Conservation (phyloP, 352 stramenopile genomes). For the Lagenidium sp. region DNA sequence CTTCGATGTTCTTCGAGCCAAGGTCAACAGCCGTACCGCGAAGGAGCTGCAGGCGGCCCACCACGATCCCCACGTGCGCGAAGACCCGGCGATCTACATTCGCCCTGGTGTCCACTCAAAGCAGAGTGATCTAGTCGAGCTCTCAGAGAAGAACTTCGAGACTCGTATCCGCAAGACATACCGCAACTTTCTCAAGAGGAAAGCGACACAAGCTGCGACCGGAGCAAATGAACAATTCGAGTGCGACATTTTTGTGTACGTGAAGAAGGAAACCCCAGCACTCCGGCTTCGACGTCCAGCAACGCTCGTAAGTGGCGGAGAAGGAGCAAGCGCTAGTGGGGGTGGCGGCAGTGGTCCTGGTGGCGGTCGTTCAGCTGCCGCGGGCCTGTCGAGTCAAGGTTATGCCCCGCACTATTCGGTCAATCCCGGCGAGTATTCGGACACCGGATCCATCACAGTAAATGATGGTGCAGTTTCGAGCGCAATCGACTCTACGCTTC, state of each 20-base stretch:
- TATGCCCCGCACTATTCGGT: too few species aligned
- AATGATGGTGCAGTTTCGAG: too few species aligned
- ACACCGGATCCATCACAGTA: too few species aligned
- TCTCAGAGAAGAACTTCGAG: slow-evolving; percentile 60
- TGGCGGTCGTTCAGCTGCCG: too few species aligned
- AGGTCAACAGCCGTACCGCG: slow-evolving; percentile 44
- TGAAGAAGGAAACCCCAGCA: slow-evolving; percentile 42
- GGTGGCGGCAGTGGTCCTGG: background rate
- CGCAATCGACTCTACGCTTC: background rate
- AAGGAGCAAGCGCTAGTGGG: background rate
- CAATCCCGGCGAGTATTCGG: too few species aligned
- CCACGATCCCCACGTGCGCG: slow-evolving; percentile 39
- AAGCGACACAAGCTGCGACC: slow-evolving; percentile 16
- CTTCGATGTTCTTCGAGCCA: slow-evolving; percentile 64
- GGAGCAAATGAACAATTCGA: slow-evolving; percentile 28
- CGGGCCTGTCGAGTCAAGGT: too few species aligned
- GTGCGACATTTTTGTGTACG: slow-evolving; percentile 68
- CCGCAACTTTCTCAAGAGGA: slow-evolving; percentile 74
- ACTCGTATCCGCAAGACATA: slow-evolving; percentile 57
- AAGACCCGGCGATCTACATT: slow-evolving; percentile 71
- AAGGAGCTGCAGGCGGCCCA: slow-evolving; percentile 36
- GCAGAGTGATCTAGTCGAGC: slow-evolving; percentile 67
- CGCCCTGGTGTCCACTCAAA: slow-evolving; percentile 66
- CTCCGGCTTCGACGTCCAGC: slow-evolving; percentile 3
- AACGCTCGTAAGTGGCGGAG: background rate